Percentiles rank a stretch among this genome's conserved stretches.
Conservation (phyloP, 495 filamentous ascomycete genomes). For the Staphylotrichum tortipilum region DNA sequence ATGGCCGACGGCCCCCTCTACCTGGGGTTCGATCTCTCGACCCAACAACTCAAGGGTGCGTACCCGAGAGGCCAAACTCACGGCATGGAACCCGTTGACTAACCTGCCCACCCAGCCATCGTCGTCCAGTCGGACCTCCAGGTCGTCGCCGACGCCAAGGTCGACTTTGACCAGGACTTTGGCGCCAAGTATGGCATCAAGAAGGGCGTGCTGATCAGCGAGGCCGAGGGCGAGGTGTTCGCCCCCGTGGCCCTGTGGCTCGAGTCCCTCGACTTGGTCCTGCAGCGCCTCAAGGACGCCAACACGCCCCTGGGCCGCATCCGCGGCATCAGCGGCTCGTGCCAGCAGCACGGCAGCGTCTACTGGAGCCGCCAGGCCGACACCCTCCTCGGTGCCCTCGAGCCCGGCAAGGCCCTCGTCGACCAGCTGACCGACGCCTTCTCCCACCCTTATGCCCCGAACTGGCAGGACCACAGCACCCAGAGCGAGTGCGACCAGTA, state of each 20-base stretch:
- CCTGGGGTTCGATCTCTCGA: slow-evolving; percentile 91
- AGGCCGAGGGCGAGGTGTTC: slow-evolving; percentile 75
- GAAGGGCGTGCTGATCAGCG: slow-evolving; percentile 79
- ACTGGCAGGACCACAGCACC: slow-evolving; percentile 96
- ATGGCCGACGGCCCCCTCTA: slow-evolving; percentile 55
- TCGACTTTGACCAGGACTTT: slow-evolving; percentile 63
- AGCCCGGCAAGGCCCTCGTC: slow-evolving; percentile 51
- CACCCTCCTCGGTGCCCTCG: slow-evolving; percentile 48
- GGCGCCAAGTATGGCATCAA: slow-evolving; percentile 72
- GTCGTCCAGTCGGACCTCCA: slow-evolving; percentile 72
- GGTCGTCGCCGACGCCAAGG: slow-evolving; percentile 65
- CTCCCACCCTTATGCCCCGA: slow-evolving; percentile 80
- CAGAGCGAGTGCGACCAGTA: slow-evolving; percentile 85
- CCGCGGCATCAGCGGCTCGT: slow-evolving; percentile 78
- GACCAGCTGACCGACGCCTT: slow-evolving; percentile 66
- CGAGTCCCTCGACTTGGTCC: slow-evolving; percentile 78
- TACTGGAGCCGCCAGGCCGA: slow-evolving; percentile 78
- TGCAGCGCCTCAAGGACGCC: slow-evolving; percentile 61
- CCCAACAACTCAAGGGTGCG: slow-evolving; percentile 85
- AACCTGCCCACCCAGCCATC: slow-evolving; percentile 47
- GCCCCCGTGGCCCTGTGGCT: slow-evolving; percentile 92
- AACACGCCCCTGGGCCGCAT: slow-evolving; percentile 71
- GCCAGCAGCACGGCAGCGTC: slow-evolving; percentile 94
- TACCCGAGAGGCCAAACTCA: slow-evolving; percentile 3
- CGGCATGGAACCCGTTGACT: not conserved